Percentiles rank a stretch among this genome's conserved stretches.
phyloP scores from a whole-genome alignment of 805 yeast genomes.

The Myxozyma neotropica region DNA sequence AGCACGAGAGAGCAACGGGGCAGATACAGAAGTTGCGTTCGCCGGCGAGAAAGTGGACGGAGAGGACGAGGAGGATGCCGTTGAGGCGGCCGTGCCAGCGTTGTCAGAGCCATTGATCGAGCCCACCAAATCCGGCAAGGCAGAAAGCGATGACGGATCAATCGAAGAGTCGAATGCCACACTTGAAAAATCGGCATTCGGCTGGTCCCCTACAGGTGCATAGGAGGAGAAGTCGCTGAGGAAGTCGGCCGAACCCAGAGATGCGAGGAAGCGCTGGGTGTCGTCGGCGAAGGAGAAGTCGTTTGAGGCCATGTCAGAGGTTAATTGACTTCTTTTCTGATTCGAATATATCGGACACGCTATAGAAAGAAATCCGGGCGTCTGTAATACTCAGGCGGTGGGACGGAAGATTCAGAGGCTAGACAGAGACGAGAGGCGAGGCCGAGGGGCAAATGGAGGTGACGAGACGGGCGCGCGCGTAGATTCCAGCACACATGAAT shows the following conservation, averaged over 20 bases:
- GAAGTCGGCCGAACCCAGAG: constrained; percentile 32
- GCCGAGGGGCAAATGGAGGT: not conserved
- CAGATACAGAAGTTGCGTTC: not conserved
- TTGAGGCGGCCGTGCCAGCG: constrained; percentile 2
- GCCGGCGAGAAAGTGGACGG: constrained; percentile 4
- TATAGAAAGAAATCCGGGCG: too few relatives aligned
- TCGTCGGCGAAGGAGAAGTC: constrained; percentile 24
- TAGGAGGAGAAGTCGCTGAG: constrained; percentile 24
- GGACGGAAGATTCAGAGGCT: too few relatives aligned
- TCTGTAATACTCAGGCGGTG: too few relatives aligned
- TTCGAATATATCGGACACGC: not conserved
- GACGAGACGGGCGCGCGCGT: too few relatives aligned
- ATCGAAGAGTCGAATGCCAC: not conserved
- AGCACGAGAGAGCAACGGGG: not conserved
- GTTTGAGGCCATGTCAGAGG: not conserved
- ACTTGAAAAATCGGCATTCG: not conserved
- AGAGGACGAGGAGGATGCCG: not conserved
- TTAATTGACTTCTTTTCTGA: too few relatives aligned
- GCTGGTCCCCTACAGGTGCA: not conserved
- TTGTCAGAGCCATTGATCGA: not conserved
- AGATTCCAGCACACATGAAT: not conserved
- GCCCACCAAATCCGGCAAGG: not conserved
- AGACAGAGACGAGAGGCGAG: too few relatives aligned
- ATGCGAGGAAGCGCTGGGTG: constrained; percentile 28
- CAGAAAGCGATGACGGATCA: constrained; percentile 1